Base-by-base conservation (phyloP, 306 rosid species). In the Spatholobus suberectus region DNA sequence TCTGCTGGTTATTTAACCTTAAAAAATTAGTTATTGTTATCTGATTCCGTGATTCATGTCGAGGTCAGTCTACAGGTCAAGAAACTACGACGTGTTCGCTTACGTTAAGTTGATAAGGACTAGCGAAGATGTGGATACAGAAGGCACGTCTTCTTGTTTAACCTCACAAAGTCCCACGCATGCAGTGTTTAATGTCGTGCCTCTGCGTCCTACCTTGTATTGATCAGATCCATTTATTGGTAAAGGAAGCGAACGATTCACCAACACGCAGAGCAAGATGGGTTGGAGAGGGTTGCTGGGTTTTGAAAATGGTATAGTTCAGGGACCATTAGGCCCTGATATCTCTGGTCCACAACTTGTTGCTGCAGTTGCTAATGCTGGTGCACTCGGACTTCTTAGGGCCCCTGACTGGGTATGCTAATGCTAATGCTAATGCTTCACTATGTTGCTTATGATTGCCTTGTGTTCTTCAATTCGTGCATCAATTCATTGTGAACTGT, bases 341-440 rank as follows among this genome's bases (percentile, higher is more conserved):
- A 90, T 94, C 75, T 89, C 98, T 52, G 85, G 86, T 77, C 95
- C 97, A 0, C 81, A 88, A n/a, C 97, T 94, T 69, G 97, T 90
- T 55, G 97, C 98, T 51, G 89, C 94, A 8, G 97, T 94, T 27
- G 90, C 98, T 70, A 90, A 94, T 78, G 90, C 98, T 40, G 97
- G 98, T 44, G 97, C 74, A 57, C 84, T 94, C 21, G 98, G 90
- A 11, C 66, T 90, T 0, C 98, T 92, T 82, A 85, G 93, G 70
- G 75, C 92, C 62, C 98, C 93, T 74, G 94, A 94, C 21, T 91
- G 78, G 97, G 98, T 89, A 3, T 1, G 32, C 3, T n/a, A n/a
- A 73, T 14, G 24, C 44, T 47, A 47, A 47, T 47, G n/a, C 20
- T 32, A 37, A 17, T 65, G 23, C 26, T 34, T 65, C 70, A 37